phyloP scores from a whole-genome alignment of 208 protist genomes.

The Naegleria fowleri region DNA sequence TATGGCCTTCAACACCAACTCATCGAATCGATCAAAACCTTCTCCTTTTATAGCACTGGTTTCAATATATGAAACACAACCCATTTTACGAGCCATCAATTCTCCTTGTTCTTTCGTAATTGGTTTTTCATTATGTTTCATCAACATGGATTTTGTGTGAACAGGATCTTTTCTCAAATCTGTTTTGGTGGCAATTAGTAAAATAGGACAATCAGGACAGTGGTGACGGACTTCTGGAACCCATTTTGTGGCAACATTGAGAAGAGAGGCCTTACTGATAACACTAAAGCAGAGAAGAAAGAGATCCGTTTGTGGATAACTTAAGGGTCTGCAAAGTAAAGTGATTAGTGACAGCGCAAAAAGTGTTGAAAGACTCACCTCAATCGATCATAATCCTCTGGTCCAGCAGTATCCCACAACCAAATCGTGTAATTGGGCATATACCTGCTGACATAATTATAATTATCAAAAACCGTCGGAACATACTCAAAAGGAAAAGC shows the following conservation, averaged over 20 bases:
- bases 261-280: not conserved
- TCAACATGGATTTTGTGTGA: not conserved
- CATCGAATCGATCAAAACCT: no score
- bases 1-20: no score
- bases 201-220: not conserved
- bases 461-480: not conserved
- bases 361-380: no score
- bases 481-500: not conserved
- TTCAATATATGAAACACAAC: not conserved
- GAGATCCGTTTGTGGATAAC: slow-evolving; percentile 71
- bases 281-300: slow-evolving; percentile 57
- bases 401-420: not conserved
- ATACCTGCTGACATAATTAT: not conserved
- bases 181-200: not conserved
- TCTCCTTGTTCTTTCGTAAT: not conserved
- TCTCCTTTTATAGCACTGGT: not conserved
- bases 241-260: not conserved
- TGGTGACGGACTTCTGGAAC: not conserved
- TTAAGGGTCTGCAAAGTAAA: slow-evolving; percentile 47
- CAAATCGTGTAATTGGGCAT: not conserved
- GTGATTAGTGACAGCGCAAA: no score
- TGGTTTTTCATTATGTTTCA: not conserved
- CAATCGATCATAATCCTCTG: not conserved
- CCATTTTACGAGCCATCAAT: not conserved
- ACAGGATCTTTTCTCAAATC: not conserved